Base-by-base conservation (phyloP, 495 filamentous ascomycete genomes). In the Polyplosphaeria fusca region DNA sequence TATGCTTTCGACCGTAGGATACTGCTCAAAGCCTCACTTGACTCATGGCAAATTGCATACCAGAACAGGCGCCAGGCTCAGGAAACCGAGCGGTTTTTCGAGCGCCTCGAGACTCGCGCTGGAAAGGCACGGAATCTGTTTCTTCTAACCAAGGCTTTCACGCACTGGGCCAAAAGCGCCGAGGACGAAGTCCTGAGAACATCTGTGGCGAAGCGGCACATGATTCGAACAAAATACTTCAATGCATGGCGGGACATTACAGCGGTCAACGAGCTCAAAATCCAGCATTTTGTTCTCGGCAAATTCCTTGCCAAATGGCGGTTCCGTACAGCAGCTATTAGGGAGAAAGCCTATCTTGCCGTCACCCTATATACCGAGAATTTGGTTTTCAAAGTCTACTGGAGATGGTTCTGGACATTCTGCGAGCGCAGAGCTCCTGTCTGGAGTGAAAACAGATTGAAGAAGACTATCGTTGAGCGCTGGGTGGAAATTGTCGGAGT, bases 201-300 rank as follows among this genome's bases (percentile, higher is more conserved):
- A 2, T 76, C 76, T 19, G 72, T 78, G 46, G 87, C 85, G 22
- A 78, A 85, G 52, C 71, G 79, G 56, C 86, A 87, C 68, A 79
- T 91, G 22, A 71, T 91, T 12, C 74, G 83, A 57, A 78, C 82
- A 51, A 84, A 83, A 51, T 89, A 85, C 62, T 93, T 91, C 67
- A 82, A 84, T 60, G 83, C 83, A 2, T 93, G 88, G 88, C 77
- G 82, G 28, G 82, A 82, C 39, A 83, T 89, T 42, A 90, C 88
- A 11, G 77, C 76, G 5, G 81, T 86, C 39, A 86, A 89, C 61
- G 76, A 85, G 52, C 63, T 82, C 26, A 89, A 88, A 67, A 80
- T 84, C 1, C 80, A 82, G 37, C 75, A 81, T 9, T 86, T 85
- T 51, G 73, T 77, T 11, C 55, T 84, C 5, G 74, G 74, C 37